A percentile compares a stretch with the other conserved stretches of the same genome.
Evolutionary conservation across 2,329 filamentous ascomycete species (phyloP).

Genomic region (Neonectria hederae): DNA sequence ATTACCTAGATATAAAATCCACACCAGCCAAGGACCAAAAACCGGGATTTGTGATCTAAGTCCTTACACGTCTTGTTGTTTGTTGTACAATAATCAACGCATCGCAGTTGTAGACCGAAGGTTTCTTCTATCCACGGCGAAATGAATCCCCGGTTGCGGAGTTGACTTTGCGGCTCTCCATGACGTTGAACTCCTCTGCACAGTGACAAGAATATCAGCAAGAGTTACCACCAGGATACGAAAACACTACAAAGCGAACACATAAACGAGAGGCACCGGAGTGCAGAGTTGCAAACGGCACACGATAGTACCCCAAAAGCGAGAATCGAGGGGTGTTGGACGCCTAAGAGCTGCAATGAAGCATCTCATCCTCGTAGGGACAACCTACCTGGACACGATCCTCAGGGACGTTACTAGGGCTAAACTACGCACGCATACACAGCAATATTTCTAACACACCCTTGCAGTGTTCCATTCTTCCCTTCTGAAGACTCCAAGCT

Average conservation of each 20-base stretch:
- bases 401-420: slow-evolving; percentile 60
- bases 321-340: background rate
- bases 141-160: slow-evolving; percentile 10
- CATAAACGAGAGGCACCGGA: background rate
- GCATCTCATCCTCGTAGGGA: slow-evolving; percentile 71
- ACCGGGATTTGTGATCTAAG: background rate
- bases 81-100: no score
- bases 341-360: slow-evolving; percentile 50
- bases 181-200: background rate
- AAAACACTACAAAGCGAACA: background rate
- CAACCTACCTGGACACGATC: slow-evolving; percentile 77
- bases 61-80: background rate
- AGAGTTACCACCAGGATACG: background rate
- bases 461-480: slow-evolving; percentile 68
- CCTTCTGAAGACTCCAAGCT: slow-evolving; percentile 78
- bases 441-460: slow-evolving; percentile 24
- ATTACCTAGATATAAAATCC: background rate
- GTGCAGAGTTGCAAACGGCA: background rate
- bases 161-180: background rate
- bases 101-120: background rate
- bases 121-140: background rate
- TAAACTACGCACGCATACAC: slow-evolving; percentile 9
- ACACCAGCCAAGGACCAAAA: background rate
- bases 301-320: background rate
- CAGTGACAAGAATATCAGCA: background rate